Conservation (phyloP, 768 basidiomycete species). For the Botryobasidium botryosum region DNA sequence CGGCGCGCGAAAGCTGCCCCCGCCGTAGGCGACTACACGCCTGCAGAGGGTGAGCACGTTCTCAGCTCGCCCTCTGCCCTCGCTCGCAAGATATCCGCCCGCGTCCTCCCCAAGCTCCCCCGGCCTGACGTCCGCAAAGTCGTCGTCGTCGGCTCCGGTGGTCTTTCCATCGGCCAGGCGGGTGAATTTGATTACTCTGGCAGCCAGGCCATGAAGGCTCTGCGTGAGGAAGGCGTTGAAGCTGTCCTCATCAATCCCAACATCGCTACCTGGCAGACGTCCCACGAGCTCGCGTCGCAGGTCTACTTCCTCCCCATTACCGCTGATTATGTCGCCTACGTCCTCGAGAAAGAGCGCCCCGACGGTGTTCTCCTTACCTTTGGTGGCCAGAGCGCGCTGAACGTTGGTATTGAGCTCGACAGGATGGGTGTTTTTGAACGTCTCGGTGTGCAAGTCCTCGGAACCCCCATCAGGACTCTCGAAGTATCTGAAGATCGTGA, state of each 20-base stretch:
- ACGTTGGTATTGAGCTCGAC: conserved; percentile 93
- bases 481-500: conserved; percentile 96
- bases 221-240: conserved; percentile 86
- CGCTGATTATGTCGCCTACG: conserved; percentile 94
- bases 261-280: conserved; percentile 98
- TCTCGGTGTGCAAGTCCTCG: conserved; percentile 81
- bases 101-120: conserved; percentile 80
- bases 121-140: conserved; percentile 89
- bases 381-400: conserved; percentile 93
- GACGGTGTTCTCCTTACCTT: conserved; percentile 96
- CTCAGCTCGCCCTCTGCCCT: conserved; percentile 90
- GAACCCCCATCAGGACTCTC: conserved; percentile 85
- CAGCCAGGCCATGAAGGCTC: conserved; percentile 95
- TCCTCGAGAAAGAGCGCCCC: conserved; percentile 94
- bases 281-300: conserved; percentile 88
- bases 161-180: conserved; percentile 92
- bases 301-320: conserved; percentile 97
- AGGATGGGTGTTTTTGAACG: conserved; percentile 92
- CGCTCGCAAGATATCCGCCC: conserved; percentile 83
- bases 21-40: conserved; percentile 13
- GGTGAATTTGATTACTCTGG: conserved; percentile 99
- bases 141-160: conserved; percentile 90
- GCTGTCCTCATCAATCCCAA: conserved; percentile 97
- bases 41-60: conserved; percentile 13
- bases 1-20: conserved; percentile 47